Base-by-base conservation (phyloP, 768 basidiomycete genomes). In the Symmetrospora coprosmae region DNA sequence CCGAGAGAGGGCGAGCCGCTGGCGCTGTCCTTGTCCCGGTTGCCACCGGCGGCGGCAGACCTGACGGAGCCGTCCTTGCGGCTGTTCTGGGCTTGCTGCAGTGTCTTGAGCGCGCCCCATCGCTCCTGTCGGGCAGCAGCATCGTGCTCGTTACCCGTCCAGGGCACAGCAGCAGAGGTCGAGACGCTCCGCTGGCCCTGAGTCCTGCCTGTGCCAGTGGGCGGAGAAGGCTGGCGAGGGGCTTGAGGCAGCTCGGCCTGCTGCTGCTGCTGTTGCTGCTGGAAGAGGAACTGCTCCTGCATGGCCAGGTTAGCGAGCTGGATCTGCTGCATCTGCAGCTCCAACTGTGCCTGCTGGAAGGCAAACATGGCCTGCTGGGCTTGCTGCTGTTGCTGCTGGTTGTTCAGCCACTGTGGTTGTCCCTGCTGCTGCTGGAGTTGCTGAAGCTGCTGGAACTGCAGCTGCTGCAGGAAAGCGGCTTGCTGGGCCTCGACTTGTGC, bases 261-360 rank as follows among this genome's bases (percentile, higher is more conserved):
- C 19, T 39, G 38, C n/a, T 30, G n/a, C 33, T 19, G 27, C 58
- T 60, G 59, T 21, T 38, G 50, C 7, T 60, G 59, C 37, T 60
- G 59, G 11, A 60, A n/a, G 31, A 60, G 59, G 25, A 60, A 21
- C 38, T 60, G 59, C 27, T 60, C 59, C 39, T 60, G 59, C 3
- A 60, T 25, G 7, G 28, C 35, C n/a, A 60, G 59, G 38, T 60
- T 60, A 5, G 46, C 48, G 40, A 60, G 53, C 59, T 51, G 50
- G 25, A 60, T 60, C 50, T 60, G 59, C 25, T 60, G 59, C 16
- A 60, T 30, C 48, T 60, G 46, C 53, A 60, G 28, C 35, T 60
- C 59, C 23, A 60, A 31, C 59, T 58, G 55, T 27, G 55, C 43
- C 33, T 58, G 55, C 43, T 58, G 55, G 8, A 58, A 35, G 2